phyloP scores from a whole-genome alignment of 306 rosid genomes.

The Prinsepia uniflora region DNA sequence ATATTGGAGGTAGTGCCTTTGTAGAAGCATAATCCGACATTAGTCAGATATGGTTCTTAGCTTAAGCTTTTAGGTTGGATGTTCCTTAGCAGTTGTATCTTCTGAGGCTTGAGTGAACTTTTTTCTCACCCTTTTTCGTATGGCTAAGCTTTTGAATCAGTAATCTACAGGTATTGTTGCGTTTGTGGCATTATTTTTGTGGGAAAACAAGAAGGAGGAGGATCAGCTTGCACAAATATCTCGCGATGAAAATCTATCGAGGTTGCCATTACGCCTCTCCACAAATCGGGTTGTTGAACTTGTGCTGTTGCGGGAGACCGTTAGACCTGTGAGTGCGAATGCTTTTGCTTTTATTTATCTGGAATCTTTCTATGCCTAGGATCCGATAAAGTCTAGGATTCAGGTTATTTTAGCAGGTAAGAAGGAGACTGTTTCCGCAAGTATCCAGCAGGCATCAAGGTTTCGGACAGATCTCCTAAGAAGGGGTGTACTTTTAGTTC shows the following conservation, averaged over 20 bases:
- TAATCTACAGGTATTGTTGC: conserved; percentile 72
- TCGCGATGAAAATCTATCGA: conserved; percentile 76
- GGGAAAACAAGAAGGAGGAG: conserved; percentile 97
- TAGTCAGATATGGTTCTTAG: not conserved
- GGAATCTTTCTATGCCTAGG: not conserved
- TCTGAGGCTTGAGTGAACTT: not conserved
- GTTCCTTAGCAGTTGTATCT: not conserved
- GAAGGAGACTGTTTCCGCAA: conserved; percentile 65
- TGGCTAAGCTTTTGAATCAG: conserved; percentile 70
- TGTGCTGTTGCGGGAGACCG: conserved; percentile 90
- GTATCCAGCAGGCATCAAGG: conserved; percentile 70
- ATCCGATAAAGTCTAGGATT: conserved; percentile 32
- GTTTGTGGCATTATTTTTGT: conserved; percentile 73
- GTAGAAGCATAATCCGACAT: not conserved
- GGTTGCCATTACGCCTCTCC: conserved; percentile 94
- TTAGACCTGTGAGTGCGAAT: conserved; percentile 71
- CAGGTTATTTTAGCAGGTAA: conserved; percentile 95
- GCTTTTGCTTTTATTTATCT: conserved; percentile 10
- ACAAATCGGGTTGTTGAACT: conserved; percentile 95
- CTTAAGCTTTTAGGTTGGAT: not conserved
- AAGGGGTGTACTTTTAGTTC: conserved; percentile 86
- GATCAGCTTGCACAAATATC: conserved; percentile 87
- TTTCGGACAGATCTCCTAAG: conserved; percentile 73
- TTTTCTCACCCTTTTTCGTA: conserved; percentile 38
- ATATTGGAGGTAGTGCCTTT: conserved; percentile 64